A percentile compares a stretch with the other conserved stretches of the same genome.
Conservation (phyloP, 2,329 filamentous ascomycete genomes). For the Plenodomus biglobosus region DNA sequence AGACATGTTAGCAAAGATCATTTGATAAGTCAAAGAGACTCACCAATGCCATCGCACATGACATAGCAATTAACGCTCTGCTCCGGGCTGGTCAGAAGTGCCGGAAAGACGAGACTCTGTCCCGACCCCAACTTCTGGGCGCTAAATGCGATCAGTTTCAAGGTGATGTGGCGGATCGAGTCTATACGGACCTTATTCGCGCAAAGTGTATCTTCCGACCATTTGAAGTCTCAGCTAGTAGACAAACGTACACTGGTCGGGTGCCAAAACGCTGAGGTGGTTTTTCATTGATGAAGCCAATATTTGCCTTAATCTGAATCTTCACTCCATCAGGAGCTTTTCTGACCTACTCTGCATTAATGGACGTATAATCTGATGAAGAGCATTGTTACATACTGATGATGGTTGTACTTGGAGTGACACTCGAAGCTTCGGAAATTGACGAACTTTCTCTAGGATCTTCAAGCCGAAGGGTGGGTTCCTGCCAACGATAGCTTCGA, state of each 20-base stretch:
- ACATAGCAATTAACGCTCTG: constrained; percentile 68
- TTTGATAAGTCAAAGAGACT: constrained; percentile 2
- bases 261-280: constrained; percentile 62
- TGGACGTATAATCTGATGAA: not conserved
- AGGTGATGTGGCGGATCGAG: not conserved
- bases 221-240: constrained; percentile 71
- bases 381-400: constrained; percentile 38
- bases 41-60: constrained; percentile 82
- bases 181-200: constrained; percentile 53
- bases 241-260: constrained; percentile 68
- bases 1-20: constrained; percentile 7
- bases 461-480: constrained; percentile 82
- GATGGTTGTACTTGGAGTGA: constrained; percentile 55
- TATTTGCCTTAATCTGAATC: constrained; percentile 64
- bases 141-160: constrained; percentile 51
- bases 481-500: constrained; percentile 75
- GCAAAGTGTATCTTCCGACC: constrained; percentile 70
- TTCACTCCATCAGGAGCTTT: constrained; percentile 49
- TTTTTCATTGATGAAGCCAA: constrained; percentile 72
- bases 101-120: constrained; percentile 62
- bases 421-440: constrained; percentile 70
- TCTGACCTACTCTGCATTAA: constrained; percentile 11
- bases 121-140: constrained; percentile 65
- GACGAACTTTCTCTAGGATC: constrained; percentile 63
- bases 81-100: constrained; percentile 56